Percentiles rank a stretch among this genome's conserved stretches.
These are phyloP conservation scores for Hypoxylon intermedium DNA, from an alignment of 495 filamentous ascomycete species.

Conservation along the genomic window DNA sequence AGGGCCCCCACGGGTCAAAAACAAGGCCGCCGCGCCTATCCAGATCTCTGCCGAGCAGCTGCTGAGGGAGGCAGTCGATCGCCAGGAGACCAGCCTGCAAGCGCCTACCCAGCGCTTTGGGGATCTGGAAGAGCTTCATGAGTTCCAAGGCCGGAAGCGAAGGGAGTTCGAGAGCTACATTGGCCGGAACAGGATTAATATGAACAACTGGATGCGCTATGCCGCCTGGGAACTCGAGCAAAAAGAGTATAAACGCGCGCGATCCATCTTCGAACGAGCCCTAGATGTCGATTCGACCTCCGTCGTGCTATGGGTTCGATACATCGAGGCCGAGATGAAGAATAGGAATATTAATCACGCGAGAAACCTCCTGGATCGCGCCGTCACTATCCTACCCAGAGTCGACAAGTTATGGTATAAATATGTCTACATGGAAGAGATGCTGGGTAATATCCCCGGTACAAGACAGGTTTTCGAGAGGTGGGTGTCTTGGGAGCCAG, in stretches of 20 bases:
- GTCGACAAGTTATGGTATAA: constrained; percentile 98
- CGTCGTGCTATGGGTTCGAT: constrained; percentile 84
- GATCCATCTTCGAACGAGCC: constrained; percentile 95
- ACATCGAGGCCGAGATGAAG: constrained; percentile 97
- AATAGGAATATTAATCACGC: constrained; percentile 97
- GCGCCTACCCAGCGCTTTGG: constrained; percentile 94
- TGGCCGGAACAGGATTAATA: constrained; percentile 89
- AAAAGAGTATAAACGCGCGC: constrained; percentile 94
- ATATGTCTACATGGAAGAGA: constrained; percentile 99
- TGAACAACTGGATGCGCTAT: constrained; percentile 99
- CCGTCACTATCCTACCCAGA: constrained; percentile 88
- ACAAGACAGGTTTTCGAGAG: constrained; percentile 95
- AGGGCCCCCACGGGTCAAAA: constrained; percentile 95
- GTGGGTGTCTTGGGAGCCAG: constrained; percentile 98
- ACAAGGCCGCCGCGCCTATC: constrained; percentile 86
- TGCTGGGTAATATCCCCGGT: constrained; percentile 86
- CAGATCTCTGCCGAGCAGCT: constrained; percentile 98
- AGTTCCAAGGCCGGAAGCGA: constrained; percentile 93
- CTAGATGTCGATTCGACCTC: constrained; percentile 89
- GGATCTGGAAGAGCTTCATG: constrained; percentile 96
- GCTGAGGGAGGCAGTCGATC: constrained; percentile 95
- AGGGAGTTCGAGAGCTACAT: constrained; percentile 99
- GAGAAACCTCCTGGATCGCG: constrained; percentile 90
- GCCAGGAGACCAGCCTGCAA: constrained; percentile 87
- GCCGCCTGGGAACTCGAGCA: constrained; percentile 97